Conservation (phyloP, 192 early-diverging fungal species). For the Coemansia sp. region DNA sequence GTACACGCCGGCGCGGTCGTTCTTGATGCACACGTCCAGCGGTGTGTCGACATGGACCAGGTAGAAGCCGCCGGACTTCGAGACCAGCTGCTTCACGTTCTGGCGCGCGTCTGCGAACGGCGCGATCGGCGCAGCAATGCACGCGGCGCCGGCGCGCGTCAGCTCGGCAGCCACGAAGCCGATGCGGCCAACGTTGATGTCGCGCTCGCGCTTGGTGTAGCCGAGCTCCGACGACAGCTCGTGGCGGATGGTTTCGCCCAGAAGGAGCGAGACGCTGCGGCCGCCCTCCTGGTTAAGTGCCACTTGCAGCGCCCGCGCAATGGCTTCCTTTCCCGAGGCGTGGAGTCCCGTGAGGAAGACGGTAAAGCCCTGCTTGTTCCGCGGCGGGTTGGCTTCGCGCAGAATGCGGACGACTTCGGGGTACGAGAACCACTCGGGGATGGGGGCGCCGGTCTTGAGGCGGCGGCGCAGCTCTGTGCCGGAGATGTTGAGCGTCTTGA, state of each 20-base stretch:
- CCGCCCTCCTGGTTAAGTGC: constrained; percentile 89
- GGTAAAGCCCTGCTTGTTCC: constrained; percentile 88
- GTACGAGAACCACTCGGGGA: constrained; percentile 99
- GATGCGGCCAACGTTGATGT: constrained; percentile 83
- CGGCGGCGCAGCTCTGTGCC: constrained; percentile 93
- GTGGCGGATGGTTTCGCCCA: constrained; percentile 86
- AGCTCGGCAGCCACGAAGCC: constrained; percentile 91
- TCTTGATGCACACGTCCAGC: constrained; percentile 80
- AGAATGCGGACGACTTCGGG: constrained; percentile 91
- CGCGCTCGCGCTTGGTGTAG: constrained; percentile 84
- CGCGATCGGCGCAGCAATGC: constrained; percentile 90
- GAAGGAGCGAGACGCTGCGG: constrained; percentile 84
- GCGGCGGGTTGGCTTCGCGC: constrained; percentile 85
- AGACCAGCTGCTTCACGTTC: constrained; percentile 66
- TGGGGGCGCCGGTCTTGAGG: constrained; percentile 80
- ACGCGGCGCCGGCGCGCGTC: constrained; percentile 89
- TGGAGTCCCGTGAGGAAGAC: constrained; percentile 91
- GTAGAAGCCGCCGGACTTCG: constrained; percentile 81
- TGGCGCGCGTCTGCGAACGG: constrained; percentile 80
- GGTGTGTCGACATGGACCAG: constrained; percentile 91
- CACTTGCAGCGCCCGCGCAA: constrained; percentile 90
- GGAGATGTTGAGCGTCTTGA: constrained; percentile 87
- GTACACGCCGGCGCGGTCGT: constrained; percentile 88
- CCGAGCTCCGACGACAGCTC: constrained; percentile 92
- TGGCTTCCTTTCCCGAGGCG: constrained; percentile 78